A percentile compares a stretch with the other conserved stretches of the same genome.
Evolutionary conservation across 345 rosid genomes (phyloP).

Genomic region (rapeseed (Brassica napus)): DNA sequence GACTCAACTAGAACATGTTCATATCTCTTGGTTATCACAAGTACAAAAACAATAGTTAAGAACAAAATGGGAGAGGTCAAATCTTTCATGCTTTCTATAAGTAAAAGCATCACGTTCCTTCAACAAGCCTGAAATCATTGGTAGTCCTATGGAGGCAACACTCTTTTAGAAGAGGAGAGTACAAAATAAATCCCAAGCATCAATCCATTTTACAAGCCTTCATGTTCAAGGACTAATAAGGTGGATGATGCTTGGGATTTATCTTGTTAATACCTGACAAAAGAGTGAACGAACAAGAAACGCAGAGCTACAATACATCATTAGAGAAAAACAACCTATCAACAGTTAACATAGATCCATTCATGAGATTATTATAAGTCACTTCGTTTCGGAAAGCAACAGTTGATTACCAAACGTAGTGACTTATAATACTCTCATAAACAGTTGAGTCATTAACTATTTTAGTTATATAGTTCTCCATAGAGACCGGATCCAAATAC

Average conservation of each 20-base stretch:
- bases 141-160: not conserved
- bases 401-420: constrained; percentile 23
- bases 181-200: constrained; percentile 8
- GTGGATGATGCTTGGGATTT: constrained; percentile 14
- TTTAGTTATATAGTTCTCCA: not conserved
- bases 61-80: not conserved
- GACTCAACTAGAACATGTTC: not conserved
- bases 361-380: constrained; percentile 23
- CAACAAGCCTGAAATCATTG: not conserved
- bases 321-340: not conserved
- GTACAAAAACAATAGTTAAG: not conserved
- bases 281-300: not conserved
- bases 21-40: not conserved
- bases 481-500: constrained; percentile 3
- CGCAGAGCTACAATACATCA: not conserved
- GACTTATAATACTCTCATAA: constrained; percentile 35
- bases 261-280: not conserved
- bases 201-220: not conserved
- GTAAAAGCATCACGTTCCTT: not conserved
- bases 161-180: constrained; percentile 7
- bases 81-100: not conserved
- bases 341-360: not conserved
- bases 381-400: constrained; percentile 5
- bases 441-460: not conserved
- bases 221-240: not conserved